Percentiles rank a stretch among this genome's conserved stretches.
Evolutionary conservation across 306 rosid species (phyloP).

Genomic region (Prosopis cineraria): DNA sequence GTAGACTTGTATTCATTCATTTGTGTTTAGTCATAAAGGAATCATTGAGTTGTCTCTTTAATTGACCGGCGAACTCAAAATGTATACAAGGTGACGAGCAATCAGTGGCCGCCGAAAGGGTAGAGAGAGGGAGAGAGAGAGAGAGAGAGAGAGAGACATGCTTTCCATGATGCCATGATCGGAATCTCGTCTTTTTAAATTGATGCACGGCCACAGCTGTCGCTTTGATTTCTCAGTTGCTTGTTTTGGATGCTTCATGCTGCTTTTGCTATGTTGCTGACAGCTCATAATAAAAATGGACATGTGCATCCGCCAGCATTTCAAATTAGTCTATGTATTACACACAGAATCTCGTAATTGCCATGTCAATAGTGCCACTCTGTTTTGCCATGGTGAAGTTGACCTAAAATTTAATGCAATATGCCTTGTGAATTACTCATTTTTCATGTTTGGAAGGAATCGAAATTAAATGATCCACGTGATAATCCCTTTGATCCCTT

Average conservation of each 20-base stretch:
- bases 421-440: neutral
- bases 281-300: neutral
- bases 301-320: neutral
- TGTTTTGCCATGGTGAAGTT: neutral
- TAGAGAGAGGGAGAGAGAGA: neutral
- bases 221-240: neutral
- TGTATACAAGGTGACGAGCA: slow-evolving; percentile 49
- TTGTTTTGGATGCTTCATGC: neutral
- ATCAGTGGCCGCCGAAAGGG: neutral
- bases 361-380: neutral
- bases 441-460: neutral
- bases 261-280: neutral
- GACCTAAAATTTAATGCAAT: neutral
- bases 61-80: slow-evolving; percentile 32
- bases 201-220: neutral
- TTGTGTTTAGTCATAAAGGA: slow-evolving; percentile 62
- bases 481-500: neutral
- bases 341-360: neutral
- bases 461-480: neutral
- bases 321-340: neutral
- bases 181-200: neutral
- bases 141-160: neutral
- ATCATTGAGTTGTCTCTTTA: slow-evolving; percentile 49
- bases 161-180: slow-evolving; percentile 4
- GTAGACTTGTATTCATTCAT: slow-evolving; percentile 54